phyloP scores from a whole-genome alignment of 1,284 basidiomycete species.

The Leccinum griseonigrum region DNA sequence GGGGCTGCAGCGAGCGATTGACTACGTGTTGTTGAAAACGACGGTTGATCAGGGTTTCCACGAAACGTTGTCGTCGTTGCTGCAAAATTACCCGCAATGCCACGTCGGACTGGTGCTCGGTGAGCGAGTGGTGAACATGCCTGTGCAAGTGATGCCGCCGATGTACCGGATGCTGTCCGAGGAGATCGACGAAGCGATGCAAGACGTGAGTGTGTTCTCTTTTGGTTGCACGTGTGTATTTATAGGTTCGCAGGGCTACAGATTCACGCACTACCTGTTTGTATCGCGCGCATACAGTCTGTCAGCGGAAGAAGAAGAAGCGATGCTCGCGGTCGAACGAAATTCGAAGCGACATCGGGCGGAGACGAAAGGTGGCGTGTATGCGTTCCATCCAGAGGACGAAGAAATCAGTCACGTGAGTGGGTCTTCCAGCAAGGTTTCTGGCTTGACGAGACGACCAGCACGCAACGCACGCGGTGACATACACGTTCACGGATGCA shows the following conservation, averaged over 20 bases:
- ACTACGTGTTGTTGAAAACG: slow-evolving; percentile 62
- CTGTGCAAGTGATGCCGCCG: slow-evolving; percentile 84
- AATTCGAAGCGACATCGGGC: slow-evolving; percentile 26
- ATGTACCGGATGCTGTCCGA: slow-evolving; percentile 86
- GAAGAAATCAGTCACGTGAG: slow-evolving; percentile 65
- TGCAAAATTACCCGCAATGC: slow-evolving; percentile 22
- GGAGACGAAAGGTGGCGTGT: slow-evolving; percentile 44
- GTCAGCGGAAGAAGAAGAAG: slow-evolving; percentile 56
- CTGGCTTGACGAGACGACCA: slow-evolving; percentile 29
- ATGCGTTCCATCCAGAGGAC: slow-evolving; percentile 87
- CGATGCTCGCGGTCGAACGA: slow-evolving; percentile 23
- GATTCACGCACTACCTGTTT: slow-evolving; percentile 70
- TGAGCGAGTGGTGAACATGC: slow-evolving; percentile 90
- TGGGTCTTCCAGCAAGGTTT: background rate
- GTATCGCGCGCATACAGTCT: slow-evolving; percentile 75
- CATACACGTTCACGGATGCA: slow-evolving; percentile 65
- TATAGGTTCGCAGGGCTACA: slow-evolving; percentile 53
- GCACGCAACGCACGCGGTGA: slow-evolving; percentile 59
- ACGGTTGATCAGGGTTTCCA: slow-evolving; percentile 49
- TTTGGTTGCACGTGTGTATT: background rate
- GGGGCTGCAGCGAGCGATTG: slow-evolving; percentile 67
- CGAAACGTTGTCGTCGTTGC: slow-evolving; percentile 47
- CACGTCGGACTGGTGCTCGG: slow-evolving; percentile 82
- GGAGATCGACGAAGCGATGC: slow-evolving; percentile 71
- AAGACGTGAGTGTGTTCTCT: slow-evolving; percentile 47